phyloP scores from a whole-genome alignment of 352 stramenopile species.

The Globisporangium nodosum region DNA sequence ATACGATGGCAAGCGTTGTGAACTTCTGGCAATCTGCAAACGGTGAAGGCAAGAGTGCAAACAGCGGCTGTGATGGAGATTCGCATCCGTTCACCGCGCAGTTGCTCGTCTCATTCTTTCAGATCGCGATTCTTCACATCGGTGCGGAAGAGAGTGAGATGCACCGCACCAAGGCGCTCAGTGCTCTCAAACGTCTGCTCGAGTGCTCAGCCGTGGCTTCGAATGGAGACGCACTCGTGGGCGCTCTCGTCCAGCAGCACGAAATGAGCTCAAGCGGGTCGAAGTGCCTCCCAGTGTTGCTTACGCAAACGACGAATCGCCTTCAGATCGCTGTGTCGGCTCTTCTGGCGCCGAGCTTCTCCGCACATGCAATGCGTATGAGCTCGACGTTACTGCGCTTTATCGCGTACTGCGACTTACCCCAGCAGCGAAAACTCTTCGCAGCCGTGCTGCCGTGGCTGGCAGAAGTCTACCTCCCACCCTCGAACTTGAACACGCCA shows the following conservation, averaged over 20 bases:
- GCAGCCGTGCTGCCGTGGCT: constrained; percentile 48
- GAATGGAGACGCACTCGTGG: constrained; percentile 12
- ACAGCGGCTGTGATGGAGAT: not conserved
- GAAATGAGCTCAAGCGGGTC: not conserved
- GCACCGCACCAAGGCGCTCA: constrained; percentile 27
- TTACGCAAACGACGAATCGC: constrained; percentile 21
- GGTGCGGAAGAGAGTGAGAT: constrained; percentile 29
- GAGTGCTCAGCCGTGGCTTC: not conserved
- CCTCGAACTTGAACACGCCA: not conserved
- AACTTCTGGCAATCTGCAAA: not conserved
- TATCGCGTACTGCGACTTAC: constrained; percentile 23
- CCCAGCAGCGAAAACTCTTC: constrained; percentile 50
- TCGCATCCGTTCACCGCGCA: not conserved
- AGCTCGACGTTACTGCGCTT: constrained; percentile 40
- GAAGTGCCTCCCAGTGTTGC: constrained; percentile 10
- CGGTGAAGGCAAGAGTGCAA: not conserved
- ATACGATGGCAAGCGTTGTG: constrained; percentile 7
- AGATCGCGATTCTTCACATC: constrained; percentile 44
- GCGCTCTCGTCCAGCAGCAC: constrained; percentile 17
- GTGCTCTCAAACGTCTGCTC: constrained; percentile 17
- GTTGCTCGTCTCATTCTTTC: constrained; percentile 36
- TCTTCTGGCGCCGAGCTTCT: constrained; percentile 29
- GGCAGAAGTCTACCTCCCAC: constrained; percentile 26
- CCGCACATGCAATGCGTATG: constrained; percentile 22
- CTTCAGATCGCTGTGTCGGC: constrained; percentile 26